These are phyloP conservation scores for Cardamine occulta DNA, from an alignment of 345 rosid genomes.

Conservation along the genomic window DNA sequence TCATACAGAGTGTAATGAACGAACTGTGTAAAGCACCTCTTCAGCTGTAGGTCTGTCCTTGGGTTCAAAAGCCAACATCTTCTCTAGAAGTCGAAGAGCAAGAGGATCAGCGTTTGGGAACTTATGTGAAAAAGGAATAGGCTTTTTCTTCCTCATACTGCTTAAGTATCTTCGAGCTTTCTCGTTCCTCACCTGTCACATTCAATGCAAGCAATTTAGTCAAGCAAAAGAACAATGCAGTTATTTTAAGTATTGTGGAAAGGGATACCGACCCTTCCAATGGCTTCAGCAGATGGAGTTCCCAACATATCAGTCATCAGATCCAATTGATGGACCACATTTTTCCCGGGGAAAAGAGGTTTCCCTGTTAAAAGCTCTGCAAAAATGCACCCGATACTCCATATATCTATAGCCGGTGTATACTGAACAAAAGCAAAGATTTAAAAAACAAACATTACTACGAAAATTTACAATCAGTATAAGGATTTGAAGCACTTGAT, in stretches of 20 bases:
- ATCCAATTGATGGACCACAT: constrained; percentile 95
- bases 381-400: constrained; percentile 99
- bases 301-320: constrained; percentile 95
- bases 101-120: constrained; percentile 94
- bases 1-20: neutral
- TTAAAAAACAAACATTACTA: neutral
- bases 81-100: constrained; percentile 84
- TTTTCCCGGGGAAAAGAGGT: constrained; percentile 96
- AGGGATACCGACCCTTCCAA: constrained; percentile 69
- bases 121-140: constrained; percentile 79
- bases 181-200: constrained; percentile 86
- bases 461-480: neutral
- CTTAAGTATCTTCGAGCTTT: constrained; percentile 94
- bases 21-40: constrained; percentile 58
- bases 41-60: constrained; percentile 90
- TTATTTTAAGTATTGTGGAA: neutral
- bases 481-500: neutral
- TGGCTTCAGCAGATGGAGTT: constrained; percentile 90
- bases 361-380: constrained; percentile 94
- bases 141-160: constrained; percentile 94
- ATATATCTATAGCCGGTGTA: constrained; percentile 94
- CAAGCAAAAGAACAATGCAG: constrained; percentile 18
- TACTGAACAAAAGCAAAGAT: constrained; percentile 57
- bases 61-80: constrained; percentile 94
- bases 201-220: constrained; percentile 35